Evolutionary conservation across 805 yeast genomes (phyloP), one percentile per base, ranked within the genome.

Genomic region (Suhomyces prunicola): DNA sequence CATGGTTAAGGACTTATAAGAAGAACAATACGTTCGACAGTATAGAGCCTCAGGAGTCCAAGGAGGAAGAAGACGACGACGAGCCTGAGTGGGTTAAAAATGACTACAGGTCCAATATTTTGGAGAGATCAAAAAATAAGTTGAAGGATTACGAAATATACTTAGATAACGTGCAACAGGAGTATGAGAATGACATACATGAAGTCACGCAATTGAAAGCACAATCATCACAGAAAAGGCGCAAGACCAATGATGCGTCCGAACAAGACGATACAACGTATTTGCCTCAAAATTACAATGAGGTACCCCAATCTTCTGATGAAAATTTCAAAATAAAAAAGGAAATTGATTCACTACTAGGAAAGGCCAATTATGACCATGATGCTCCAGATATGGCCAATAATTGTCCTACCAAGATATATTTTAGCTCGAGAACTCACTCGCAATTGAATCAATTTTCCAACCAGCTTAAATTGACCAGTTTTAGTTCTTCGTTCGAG

Each of bases 361-460:
- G 70, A 5, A 76, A 78, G 54, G 69, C 82, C 0, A 53, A 54
- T n/a, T 31, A 50, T 5, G 41, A 46, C 10, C 36, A 47, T 15
- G 41, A 31, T 22, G 27, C n/a, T 13, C 66, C 60, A 42, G 59
- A 57, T 35, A 47, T 54, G 40, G 61, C 56, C 45, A 67, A 56
- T 53, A 58, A 67, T 47, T 67, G 73, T 40, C 74, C 81, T 0
- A 54, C 55, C 4, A 60, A 84, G 58, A 82, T 92, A 1, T 81
- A 70, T 59, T 91, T 85, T 63, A 78, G 96, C 0, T 90, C 97
- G 2, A 74, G 98, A 67, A 92, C 98, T 0, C 97, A 92, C 63
- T 89, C 97, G 0, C 98, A 92, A 65, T 72, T 92, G 45, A 76
- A 77, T 36, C 98, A 92, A 63, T 88, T 92, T 62, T 82, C 90